phyloP scores from a whole-genome alignment of 1,284 basidiomycete species.

The Microbotryum intermedium region DNA sequence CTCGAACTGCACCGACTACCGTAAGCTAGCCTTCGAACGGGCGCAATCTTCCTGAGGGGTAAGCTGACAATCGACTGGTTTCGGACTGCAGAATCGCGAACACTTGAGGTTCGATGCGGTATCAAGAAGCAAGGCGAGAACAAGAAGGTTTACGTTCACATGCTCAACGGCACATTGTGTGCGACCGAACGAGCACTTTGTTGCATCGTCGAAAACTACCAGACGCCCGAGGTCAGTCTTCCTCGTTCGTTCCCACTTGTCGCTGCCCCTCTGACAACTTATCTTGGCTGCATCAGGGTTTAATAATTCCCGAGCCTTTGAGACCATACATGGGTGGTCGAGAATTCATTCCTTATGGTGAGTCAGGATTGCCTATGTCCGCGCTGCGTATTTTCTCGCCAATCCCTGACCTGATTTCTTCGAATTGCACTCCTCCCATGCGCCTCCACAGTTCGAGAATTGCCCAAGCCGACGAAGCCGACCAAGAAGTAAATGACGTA shows the following conservation, averaged over 20 bases:
- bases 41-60: constrained; percentile 67
- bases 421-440: no score
- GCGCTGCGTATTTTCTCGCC: no score
- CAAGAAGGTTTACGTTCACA: constrained; percentile 87
- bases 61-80: constrained; percentile 50
- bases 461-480: background rate
- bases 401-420: no score
- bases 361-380: background rate
- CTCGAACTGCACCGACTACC: constrained; percentile 46
- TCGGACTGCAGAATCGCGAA: constrained; percentile 61
- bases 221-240: constrained; percentile 72
- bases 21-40: constrained; percentile 15
- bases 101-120: constrained; percentile 81
- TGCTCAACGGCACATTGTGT: constrained; percentile 95
- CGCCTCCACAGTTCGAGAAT: background rate
- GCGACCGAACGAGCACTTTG: constrained; percentile 94
- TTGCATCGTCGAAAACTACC: constrained; percentile 98
- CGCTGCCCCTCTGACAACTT: background rate
- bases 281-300: constrained; percentile 50
- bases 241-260: background rate
- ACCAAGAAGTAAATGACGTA: no score
- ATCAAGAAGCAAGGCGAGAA: constrained; percentile 77
- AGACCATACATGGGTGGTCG: constrained; percentile 94
- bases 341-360: constrained; percentile 74
- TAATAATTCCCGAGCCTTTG: constrained; percentile 78